phyloP scores from a whole-genome alignment of 192 early-diverging fungal species.

The Pilaira anomala region DNA sequence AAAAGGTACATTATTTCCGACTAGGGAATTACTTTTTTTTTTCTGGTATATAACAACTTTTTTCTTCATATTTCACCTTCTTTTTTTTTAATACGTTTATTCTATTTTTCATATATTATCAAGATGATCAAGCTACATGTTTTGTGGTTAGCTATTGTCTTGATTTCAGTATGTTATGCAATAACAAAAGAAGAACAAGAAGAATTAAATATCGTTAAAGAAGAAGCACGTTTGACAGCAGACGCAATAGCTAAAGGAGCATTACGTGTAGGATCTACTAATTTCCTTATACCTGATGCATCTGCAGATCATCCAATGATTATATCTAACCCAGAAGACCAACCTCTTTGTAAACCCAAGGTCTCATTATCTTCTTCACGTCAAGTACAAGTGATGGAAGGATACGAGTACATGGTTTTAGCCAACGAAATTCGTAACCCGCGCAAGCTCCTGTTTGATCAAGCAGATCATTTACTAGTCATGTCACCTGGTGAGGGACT shows the following conservation, averaged over 20 bases:
- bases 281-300: conserved; percentile 21
- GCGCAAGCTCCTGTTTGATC: conserved; percentile 22
- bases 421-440: conserved; percentile 24
- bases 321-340: conserved; percentile 14
- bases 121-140: too few relatives aligned
- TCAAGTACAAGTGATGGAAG: conserved; percentile 16
- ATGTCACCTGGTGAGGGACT: conserved; percentile 16
- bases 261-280: conserved; percentile 7
- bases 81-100: too few relatives aligned
- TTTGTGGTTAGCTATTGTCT: too few relatives aligned
- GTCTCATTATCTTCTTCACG: conserved; percentile 2
- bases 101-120: too few relatives aligned
- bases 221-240: neutral
- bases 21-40: too few relatives aligned
- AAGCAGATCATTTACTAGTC: conserved; percentile 27
- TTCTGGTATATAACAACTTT: too few relatives aligned
- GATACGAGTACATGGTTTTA: conserved; percentile 29
- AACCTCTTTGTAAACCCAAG: conserved; percentile 25
- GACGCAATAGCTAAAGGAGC: conserved; percentile 3
- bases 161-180: neutral
- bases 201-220: too few relatives aligned
- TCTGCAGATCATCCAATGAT: conserved; percentile 29
- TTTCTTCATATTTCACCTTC: too few relatives aligned
- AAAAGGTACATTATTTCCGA: too few relatives aligned
- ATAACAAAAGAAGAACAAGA: neutral